These are phyloP conservation scores for Rehmannia glutinosa DNA, from an alignment of 257 asterid genomes.

Conservation along the genomic window DNA sequence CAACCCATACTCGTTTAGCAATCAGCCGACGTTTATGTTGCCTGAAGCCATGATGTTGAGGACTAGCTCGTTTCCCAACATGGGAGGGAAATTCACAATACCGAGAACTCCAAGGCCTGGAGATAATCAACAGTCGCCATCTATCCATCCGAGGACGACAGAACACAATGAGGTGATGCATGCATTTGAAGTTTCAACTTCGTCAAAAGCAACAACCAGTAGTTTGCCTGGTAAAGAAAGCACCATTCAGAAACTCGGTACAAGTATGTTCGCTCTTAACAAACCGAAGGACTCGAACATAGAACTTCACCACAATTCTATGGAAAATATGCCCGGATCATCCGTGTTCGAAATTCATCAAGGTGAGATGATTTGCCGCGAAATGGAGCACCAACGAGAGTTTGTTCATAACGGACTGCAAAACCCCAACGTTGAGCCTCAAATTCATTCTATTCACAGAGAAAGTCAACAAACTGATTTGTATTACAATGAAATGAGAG, in stretches of 20 bases:
- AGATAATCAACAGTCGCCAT: conserved; percentile 20
- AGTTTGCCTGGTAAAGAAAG: no score
- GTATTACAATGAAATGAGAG: conserved; percentile 17
- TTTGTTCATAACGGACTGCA: no score
- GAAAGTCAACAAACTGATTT: no score
- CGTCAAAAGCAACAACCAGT: conserved; percentile 18
- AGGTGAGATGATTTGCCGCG: conserved; percentile 17
- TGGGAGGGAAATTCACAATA: conserved; percentile 21
- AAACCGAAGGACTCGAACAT: background rate
- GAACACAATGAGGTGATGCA: conserved; percentile 73
- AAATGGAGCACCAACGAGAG: no score
- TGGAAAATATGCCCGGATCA: conserved; percentile 17
- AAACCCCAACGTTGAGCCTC: no score
- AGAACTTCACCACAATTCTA: conserved; percentile 20
- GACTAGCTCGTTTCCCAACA: conserved; percentile 26
- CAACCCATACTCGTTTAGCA: conserved; percentile 13
- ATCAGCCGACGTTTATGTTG: conserved; percentile 15
- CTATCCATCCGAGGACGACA: conserved; percentile 38
- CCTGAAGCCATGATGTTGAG: conserved; percentile 6
- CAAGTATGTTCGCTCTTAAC: background rate
- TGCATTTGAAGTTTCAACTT: conserved; percentile 47
- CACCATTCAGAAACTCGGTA: conserved; percentile 14
- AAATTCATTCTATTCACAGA: no score
- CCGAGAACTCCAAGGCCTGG: conserved; percentile 20
- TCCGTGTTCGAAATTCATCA: conserved; percentile 22